Percentiles rank a stretch among this genome's conserved stretches.
Conservation (phyloP, 2,329 filamentous ascomycete genomes). For the Pseudogymnoascus sp. region DNA sequence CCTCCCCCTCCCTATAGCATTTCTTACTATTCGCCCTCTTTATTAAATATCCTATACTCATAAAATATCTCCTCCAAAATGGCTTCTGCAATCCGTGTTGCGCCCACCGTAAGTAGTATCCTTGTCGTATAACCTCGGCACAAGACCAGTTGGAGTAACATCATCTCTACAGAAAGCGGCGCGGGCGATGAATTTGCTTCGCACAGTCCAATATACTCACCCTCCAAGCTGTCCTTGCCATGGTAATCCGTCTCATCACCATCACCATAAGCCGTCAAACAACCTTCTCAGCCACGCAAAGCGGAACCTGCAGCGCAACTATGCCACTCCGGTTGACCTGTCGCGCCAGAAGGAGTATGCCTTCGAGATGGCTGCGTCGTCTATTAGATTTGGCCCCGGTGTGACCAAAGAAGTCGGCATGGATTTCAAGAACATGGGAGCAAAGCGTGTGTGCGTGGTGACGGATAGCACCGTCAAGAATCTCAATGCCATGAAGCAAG, state of each 20-base stretch:
- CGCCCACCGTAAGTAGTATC: slow-evolving; percentile 9
- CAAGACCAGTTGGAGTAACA: slow-evolving; percentile 12
- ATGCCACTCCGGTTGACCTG: slow-evolving; percentile 68
- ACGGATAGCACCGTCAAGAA: slow-evolving; percentile 78
- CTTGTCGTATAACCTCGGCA: not conserved
- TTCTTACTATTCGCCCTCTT: not conserved
- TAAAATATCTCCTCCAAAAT: not conserved
- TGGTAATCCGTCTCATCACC: slow-evolving; percentile 74
- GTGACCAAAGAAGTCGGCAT: slow-evolving; percentile 95
- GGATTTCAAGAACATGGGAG: slow-evolving; percentile 89
- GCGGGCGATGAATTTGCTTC: slow-evolving; percentile 64
- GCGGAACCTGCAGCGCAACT: slow-evolving; percentile 40
- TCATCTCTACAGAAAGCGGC: slow-evolving; percentile 40
- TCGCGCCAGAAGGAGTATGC: slow-evolving; percentile 86
- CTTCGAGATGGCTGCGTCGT: slow-evolving; percentile 96
- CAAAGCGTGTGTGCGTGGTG: slow-evolving; percentile 81
- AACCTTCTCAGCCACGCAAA: slow-evolving; percentile 36
- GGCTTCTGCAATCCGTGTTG: slow-evolving; percentile 4
- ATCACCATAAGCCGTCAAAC: slow-evolving; percentile 40
- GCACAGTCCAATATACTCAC: slow-evolving; percentile 85
- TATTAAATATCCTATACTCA: not conserved
- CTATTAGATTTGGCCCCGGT: slow-evolving; percentile 88
- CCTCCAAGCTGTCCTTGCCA: slow-evolving; percentile 88
- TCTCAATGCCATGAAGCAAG: slow-evolving; percentile 84
- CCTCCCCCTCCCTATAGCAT: not conserved